Percentiles rank a stretch among this genome's conserved stretches.
Conservation (phyloP, 2,329 filamentous ascomycete species). For the Epichloe baconii region DNA sequence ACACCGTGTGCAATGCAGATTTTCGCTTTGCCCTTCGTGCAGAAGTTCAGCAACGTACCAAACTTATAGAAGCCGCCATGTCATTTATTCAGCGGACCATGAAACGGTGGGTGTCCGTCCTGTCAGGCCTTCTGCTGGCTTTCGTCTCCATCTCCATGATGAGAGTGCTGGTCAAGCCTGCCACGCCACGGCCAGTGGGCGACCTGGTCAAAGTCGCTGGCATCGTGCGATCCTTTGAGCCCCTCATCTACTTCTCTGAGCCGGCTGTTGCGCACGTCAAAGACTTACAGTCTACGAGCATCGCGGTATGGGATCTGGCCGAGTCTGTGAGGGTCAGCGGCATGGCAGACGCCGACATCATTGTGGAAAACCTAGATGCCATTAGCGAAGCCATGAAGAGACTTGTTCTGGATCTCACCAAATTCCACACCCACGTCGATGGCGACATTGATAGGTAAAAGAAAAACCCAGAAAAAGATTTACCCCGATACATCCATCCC, state of each 20-base stretch:
- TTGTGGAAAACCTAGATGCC: slow-evolving; percentile 74
- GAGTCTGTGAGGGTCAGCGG: slow-evolving; percentile 83
- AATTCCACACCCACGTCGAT: slow-evolving; percentile 88
- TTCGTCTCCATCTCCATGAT: slow-evolving; percentile 53
- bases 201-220: slow-evolving; percentile 85
- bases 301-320: slow-evolving; percentile 88
- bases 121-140: slow-evolving; percentile 47
- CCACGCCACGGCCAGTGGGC: slow-evolving; percentile 27
- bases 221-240: slow-evolving; percentile 83
- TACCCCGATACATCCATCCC: too few species aligned
- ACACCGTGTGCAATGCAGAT: slow-evolving; percentile 36
- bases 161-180: slow-evolving; percentile 56
- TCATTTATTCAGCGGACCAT: slow-evolving; percentile 52
- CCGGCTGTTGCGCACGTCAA: slow-evolving; percentile 76
- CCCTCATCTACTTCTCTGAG: slow-evolving; percentile 88
- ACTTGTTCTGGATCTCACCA: slow-evolving; percentile 72
- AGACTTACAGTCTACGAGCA: slow-evolving; percentile 78
- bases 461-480: slow-evolving; percentile 6
- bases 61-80: slow-evolving; percentile 66
- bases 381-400: slow-evolving; percentile 76
- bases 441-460: slow-evolving; percentile 73
- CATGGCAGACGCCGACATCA: slow-evolving; percentile 78
- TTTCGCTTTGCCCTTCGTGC: slow-evolving; percentile 79
- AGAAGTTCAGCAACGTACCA: slow-evolving; percentile 76
- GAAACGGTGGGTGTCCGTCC: slow-evolving; percentile 54